These are phyloP conservation scores for Cladosporium colombiae DNA, from an alignment of 2,329 filamentous ascomycete species.

Conservation along the genomic window DNA sequence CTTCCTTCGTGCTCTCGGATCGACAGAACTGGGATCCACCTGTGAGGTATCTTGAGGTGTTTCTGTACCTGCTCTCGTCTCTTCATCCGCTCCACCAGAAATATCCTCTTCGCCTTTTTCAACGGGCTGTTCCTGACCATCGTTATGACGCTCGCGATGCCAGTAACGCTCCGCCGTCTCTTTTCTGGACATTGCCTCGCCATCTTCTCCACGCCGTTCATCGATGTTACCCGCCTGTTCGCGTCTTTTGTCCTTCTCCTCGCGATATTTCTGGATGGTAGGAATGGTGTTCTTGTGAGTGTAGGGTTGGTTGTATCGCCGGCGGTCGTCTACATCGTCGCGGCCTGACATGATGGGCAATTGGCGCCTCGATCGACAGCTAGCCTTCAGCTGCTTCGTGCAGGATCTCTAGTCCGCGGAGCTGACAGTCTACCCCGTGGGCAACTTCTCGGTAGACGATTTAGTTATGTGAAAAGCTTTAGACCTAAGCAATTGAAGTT, in stretches of 20 bases:
- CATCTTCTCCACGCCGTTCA: conserved; percentile 32
- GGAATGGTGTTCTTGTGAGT: conserved; percentile 48
- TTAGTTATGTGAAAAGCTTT: conserved; percentile 16
- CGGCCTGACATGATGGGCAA: conserved; percentile 33
- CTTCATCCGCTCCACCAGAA: not conserved
- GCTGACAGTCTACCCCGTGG: not conserved
- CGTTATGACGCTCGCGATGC: conserved; percentile 22
- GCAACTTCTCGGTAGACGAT: not conserved
- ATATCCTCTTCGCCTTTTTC: conserved; percentile 17
- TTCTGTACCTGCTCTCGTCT: conserved; percentile 25
- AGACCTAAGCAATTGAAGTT: conserved; percentile 2
- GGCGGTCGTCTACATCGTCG: conserved; percentile 46
- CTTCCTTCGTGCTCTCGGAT: conserved; percentile 45
- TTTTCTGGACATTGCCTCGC: conserved; percentile 35
- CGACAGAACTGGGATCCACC: conserved; percentile 35
- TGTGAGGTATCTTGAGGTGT: conserved; percentile 49
- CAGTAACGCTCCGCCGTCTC: conserved; percentile 32
- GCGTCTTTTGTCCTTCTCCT: conserved; percentile 47
- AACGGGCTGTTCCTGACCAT: conserved; percentile 22
- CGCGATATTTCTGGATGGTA: conserved; percentile 48
- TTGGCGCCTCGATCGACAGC: not conserved
- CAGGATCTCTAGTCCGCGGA: conserved; percentile 1
- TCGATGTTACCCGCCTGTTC: conserved; percentile 37
- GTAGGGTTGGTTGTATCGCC: conserved; percentile 46
- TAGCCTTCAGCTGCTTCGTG: not conserved